A percentile compares a stretch with the other conserved stretches of the same genome.
Conservation (phyloP, 2,329 filamentous ascomycete species). For the Fusarium marasasianum region DNA sequence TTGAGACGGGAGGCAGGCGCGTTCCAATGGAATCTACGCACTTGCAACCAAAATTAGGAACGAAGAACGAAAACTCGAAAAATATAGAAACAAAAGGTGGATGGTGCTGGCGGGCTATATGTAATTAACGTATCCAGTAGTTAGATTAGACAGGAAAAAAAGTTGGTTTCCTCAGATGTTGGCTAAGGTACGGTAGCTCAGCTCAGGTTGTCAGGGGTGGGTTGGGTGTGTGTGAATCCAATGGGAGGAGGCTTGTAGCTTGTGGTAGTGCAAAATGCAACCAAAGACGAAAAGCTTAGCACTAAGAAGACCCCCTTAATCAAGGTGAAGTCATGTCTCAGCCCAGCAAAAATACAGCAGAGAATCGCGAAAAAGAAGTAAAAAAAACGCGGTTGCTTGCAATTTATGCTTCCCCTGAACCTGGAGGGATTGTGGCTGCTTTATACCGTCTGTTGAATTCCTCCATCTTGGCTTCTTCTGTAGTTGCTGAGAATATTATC, state of each 20-base stretch:
- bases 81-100: neutral
- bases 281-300: conserved; percentile 20
- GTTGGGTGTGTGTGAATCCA: conserved; percentile 2
- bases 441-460: neutral
- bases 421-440: neutral
- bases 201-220: conserved; percentile 30
- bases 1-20: conserved; percentile 18
- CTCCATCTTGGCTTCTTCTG: neutral
- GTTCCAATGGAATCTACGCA: conserved; percentile 7
- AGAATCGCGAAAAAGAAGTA: neutral
- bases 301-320: conserved; percentile 33
- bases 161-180: conserved; percentile 30
- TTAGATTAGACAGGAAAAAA: conserved; percentile 3
- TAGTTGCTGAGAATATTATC: neutral
- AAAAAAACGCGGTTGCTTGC: conserved; percentile 1
- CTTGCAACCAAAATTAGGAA: neutral
- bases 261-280: conserved; percentile 1
- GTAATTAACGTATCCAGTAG: conserved; percentile 23
- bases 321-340: conserved; percentile 46
- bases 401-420: neutral
- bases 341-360: conserved; percentile 2
- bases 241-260: conserved; percentile 16
- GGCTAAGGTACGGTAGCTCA: conserved; percentile 21
- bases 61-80: conserved; percentile 13
- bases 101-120: conserved; percentile 22